These are phyloP conservation scores for Capsella rubella DNA, from an alignment of 441 rosid species.

Conservation along the genomic window DNA sequence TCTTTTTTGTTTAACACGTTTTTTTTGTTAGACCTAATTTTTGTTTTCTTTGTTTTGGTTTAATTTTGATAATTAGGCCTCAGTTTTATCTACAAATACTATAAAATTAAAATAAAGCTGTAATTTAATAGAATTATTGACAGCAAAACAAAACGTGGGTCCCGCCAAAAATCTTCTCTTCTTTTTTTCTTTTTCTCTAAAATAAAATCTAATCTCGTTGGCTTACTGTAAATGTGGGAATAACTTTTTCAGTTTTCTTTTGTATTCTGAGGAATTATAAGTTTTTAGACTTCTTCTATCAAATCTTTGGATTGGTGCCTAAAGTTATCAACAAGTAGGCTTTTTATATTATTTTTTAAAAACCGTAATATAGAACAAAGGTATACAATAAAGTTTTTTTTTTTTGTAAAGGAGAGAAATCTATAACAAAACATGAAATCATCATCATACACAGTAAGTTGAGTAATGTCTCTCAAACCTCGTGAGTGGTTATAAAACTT, in stretches of 20 bases:
- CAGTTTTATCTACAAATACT: neutral
- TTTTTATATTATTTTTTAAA: too few species aligned
- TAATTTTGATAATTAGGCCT: neutral
- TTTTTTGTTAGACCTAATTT: slow-evolving; percentile 8
- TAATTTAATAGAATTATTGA: slow-evolving; percentile 30
- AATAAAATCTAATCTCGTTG: slow-evolving; percentile 24
- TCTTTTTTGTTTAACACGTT: slow-evolving; percentile 14
- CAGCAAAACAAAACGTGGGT: slow-evolving; percentile 36
- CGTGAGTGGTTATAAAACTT: too few species aligned
- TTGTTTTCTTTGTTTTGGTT: too few species aligned
- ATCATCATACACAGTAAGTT: too few species aligned
- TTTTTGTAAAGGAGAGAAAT: too few species aligned
- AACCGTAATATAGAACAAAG: too few species aligned
- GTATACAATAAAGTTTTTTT: too few species aligned
- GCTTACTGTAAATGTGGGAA: slow-evolving; percentile 2
- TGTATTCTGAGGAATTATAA: neutral
- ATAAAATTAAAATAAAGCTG: slow-evolving; percentile 25
- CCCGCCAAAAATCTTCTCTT: slow-evolving; percentile 12
- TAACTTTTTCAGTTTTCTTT: slow-evolving; percentile 10
- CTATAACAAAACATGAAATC: neutral
- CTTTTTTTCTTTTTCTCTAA: neutral
- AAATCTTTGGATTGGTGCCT: neutral
- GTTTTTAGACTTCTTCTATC: neutral
- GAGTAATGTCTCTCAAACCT: too few species aligned
- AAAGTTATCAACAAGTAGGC: neutral